These are phyloP conservation scores for Hypholoma fasciculare DNA, from an alignment of 768 basidiomycete species.

Conservation along the genomic window DNA sequence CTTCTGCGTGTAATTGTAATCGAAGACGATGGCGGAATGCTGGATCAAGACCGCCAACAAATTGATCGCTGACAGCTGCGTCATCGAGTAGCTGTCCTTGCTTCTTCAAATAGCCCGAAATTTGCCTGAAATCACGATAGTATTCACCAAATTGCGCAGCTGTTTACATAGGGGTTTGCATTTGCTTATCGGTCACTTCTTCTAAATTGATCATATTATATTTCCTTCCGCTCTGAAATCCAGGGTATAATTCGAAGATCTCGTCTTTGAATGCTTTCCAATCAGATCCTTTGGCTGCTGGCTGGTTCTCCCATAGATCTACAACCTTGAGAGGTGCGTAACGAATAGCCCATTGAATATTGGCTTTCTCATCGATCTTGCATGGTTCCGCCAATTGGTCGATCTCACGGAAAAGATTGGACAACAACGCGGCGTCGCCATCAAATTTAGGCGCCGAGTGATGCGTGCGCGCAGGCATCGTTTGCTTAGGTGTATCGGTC, in stretches of 20 bases:
- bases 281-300: background rate
- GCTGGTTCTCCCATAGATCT: constrained; percentile 5
- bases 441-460: constrained; percentile 13
- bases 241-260: constrained; percentile 4
- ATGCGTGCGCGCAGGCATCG: background rate
- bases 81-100: background rate
- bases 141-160: constrained; percentile 4
- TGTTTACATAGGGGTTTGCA: background rate
- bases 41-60: background rate
- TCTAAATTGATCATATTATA: constrained; percentile 3
- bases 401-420: constrained; percentile 5
- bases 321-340: background rate
- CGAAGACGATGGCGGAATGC: background rate
- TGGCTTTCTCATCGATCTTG: background rate
- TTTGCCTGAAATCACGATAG: constrained; percentile 1
- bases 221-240: background rate
- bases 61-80: background rate
- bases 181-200: constrained; percentile 5
- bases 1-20: background rate
- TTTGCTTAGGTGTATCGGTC: background rate
- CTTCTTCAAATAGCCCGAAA: background rate
- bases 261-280: constrained; percentile 9
- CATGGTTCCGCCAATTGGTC: background rate
- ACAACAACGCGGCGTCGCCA: background rate
- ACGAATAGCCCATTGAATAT: constrained; percentile 9